Conservation (phyloP, 1,284 basidiomycete genomes). For the Pseudozyma flocculosa region DNA sequence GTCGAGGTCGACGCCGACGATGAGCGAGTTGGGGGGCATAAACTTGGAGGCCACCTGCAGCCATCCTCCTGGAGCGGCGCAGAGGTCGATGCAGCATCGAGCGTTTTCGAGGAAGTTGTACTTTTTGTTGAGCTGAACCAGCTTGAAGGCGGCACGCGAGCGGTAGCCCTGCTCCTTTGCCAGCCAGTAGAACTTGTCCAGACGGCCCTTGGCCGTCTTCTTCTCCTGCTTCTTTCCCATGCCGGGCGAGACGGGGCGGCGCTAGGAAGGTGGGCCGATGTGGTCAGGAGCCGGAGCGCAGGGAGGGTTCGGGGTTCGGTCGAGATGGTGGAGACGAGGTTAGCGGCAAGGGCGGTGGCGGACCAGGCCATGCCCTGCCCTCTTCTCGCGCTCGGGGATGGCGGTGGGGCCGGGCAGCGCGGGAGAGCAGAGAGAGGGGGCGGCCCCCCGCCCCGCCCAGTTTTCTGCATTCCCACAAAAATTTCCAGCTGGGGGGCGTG, state of each 20-base stretch:
- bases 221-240: conserved; percentile 57
- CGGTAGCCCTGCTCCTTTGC: conserved; percentile 92
- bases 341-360: too few species aligned
- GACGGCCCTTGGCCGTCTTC: conserved; percentile 57
- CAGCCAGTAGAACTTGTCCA: conserved; percentile 60
- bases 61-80: conserved; percentile 99
- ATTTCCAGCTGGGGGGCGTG: too few species aligned
- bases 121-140: conserved; percentile 98
- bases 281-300: too few species aligned
- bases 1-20: conserved; percentile 94
- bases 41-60: conserved; percentile 97
- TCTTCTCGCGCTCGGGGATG: too few species aligned
- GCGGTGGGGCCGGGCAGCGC: too few species aligned
- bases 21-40: conserved; percentile 92
- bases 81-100: conserved; percentile 94
- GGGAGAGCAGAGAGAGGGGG: too few species aligned
- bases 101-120: conserved; percentile 88
- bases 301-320: too few species aligned
- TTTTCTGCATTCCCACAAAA: too few species aligned
- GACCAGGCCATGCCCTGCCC: too few species aligned
- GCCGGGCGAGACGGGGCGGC: neutral
- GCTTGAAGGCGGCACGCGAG: conserved; percentile 98
- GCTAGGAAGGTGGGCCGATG: too few species aligned
- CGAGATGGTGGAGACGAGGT: conserved; percentile 3
- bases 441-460: too few species aligned